Evolutionary conservation across 768 basidiomycete species (phyloP).

Genomic region (Dacryopinax primogenitus): DNA sequence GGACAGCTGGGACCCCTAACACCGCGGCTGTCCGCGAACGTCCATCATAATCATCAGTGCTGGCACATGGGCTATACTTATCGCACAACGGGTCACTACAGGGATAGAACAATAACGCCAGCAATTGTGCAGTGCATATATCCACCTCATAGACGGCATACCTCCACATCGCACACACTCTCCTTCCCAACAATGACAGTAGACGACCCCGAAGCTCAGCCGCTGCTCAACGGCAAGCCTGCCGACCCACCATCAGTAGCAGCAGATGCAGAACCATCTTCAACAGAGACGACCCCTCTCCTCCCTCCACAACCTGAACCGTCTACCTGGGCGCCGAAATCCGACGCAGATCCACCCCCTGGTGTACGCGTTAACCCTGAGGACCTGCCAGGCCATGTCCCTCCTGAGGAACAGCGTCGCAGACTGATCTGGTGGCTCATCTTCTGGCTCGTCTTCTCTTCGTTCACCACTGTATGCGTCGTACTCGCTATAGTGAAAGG

Average conservation of each 20-base stretch:
- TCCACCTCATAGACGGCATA: not conserved
- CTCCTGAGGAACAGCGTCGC: constrained; percentile 9
- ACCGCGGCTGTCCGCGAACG: no score
- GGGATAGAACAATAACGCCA: not conserved
- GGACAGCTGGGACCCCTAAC: no score
- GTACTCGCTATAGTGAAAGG: constrained; percentile 17
- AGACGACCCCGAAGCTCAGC: not conserved
- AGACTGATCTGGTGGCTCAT: constrained; percentile 12
- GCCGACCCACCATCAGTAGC: constrained; percentile 12
- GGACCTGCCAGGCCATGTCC: constrained; percentile 1
- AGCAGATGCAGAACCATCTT: not conserved
- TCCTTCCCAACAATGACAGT: not conserved
- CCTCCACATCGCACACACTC: not conserved
- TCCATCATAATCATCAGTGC: not conserved
- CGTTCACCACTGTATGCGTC: constrained; percentile 10
- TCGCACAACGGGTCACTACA: not conserved
- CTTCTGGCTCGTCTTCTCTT: constrained; percentile 16
- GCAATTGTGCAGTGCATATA: not conserved
- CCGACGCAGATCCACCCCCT: not conserved
- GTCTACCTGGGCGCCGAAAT: not conserved
- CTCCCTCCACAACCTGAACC: not conserved
- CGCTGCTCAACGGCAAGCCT: not conserved
- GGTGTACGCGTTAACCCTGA: not conserved
- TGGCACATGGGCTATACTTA: not conserved
- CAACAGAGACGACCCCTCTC: not conserved